Percentiles rank a stretch among this genome's conserved stretches.
phyloP scores from a whole-genome alignment of 1,284 basidiomycete genomes.

The Pseudozyma hubeiensis region DNA sequence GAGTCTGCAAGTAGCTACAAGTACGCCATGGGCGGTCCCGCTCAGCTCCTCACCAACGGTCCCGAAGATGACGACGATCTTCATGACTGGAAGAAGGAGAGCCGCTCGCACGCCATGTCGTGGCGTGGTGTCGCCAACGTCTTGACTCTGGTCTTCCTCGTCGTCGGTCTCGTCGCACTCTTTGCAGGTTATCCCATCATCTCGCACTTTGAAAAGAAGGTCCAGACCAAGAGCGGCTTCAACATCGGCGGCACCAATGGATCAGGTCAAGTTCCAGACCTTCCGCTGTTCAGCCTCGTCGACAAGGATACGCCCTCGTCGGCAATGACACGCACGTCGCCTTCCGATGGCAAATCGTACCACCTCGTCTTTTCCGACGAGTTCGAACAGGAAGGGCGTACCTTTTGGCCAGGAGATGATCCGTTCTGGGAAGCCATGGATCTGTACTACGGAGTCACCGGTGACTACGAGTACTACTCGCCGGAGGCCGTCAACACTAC shows the following conservation, averaged over 20 bases:
- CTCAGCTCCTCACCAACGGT: constrained; percentile 23
- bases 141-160: constrained; percentile 38
- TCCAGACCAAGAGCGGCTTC: constrained; percentile 32
- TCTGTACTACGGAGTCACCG: constrained; percentile 56
- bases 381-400: constrained; percentile 58
- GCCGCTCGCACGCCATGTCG: constrained; percentile 30
- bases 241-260: constrained; percentile 77
- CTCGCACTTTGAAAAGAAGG: constrained; percentile 34
- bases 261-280: constrained; percentile 60
- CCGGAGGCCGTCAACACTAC: constrained; percentile 61
- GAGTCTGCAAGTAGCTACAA: constrained; percentile 24
- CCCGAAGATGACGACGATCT: constrained; percentile 58
- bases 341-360: constrained; percentile 38
- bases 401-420: constrained; percentile 64
- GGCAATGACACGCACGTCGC: constrained; percentile 33
- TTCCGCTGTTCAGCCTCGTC: constrained; percentile 48
- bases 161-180: constrained; percentile 46
- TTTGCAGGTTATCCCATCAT: constrained; percentile 61
- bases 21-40: constrained; percentile 21
- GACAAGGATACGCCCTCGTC: constrained; percentile 53
- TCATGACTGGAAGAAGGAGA: constrained; percentile 50
- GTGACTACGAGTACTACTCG: constrained; percentile 58
- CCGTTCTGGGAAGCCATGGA: constrained; percentile 61
- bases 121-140: constrained; percentile 52
- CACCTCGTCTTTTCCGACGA: constrained; percentile 64